Conservation (phyloP, 2,329 filamentous ascomycete genomes). For the Ophiostoma populinum region DNA sequence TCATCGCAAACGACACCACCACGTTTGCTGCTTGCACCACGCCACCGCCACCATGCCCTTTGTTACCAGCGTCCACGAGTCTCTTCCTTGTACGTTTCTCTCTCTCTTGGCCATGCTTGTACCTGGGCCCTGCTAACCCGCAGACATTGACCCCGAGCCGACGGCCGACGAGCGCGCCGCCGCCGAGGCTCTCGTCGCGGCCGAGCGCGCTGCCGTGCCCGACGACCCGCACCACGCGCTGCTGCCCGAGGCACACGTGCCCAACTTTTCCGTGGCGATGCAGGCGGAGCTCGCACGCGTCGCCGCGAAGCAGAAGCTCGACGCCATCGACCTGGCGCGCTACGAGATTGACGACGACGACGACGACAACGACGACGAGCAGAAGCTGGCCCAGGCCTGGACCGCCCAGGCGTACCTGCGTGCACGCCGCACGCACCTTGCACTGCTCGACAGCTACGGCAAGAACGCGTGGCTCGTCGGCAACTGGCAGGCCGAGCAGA, state of each 20-base stretch:
- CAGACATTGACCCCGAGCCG: slow-evolving; percentile 69
- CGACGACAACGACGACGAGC: slow-evolving; percentile 10
- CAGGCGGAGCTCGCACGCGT: slow-evolving; percentile 52
- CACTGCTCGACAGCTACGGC: slow-evolving; percentile 63
- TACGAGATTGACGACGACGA: slow-evolving; percentile 58
- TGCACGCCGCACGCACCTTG: slow-evolving; percentile 38
- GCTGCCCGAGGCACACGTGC: slow-evolving; percentile 32
- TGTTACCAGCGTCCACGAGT: slow-evolving; percentile 56
- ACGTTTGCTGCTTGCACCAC: background rate
- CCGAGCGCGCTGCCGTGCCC: slow-evolving; percentile 36
- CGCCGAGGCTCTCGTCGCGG: slow-evolving; percentile 51
- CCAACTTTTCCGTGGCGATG: slow-evolving; percentile 49
- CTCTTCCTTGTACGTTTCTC: slow-evolving; percentile 53
- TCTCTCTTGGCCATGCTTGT: slow-evolving; percentile 9
- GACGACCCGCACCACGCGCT: slow-evolving; percentile 35
- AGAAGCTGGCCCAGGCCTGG: slow-evolving; percentile 37
- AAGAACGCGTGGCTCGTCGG: slow-evolving; percentile 83
- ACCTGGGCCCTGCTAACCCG: slow-evolving; percentile 7
- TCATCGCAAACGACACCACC: background rate
- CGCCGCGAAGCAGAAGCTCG: slow-evolving; percentile 26
- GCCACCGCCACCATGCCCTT: slow-evolving; percentile 37
- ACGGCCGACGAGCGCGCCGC: slow-evolving; percentile 43
- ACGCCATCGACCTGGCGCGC: slow-evolving; percentile 56
- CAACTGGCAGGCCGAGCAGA: slow-evolving; percentile 64
- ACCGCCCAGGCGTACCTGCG: slow-evolving; percentile 33